A percentile compares a stretch with the other conserved stretches of the same genome.
Conservation (phyloP, 2,329 filamentous ascomycete species). For the Xylaria sp. region DNA sequence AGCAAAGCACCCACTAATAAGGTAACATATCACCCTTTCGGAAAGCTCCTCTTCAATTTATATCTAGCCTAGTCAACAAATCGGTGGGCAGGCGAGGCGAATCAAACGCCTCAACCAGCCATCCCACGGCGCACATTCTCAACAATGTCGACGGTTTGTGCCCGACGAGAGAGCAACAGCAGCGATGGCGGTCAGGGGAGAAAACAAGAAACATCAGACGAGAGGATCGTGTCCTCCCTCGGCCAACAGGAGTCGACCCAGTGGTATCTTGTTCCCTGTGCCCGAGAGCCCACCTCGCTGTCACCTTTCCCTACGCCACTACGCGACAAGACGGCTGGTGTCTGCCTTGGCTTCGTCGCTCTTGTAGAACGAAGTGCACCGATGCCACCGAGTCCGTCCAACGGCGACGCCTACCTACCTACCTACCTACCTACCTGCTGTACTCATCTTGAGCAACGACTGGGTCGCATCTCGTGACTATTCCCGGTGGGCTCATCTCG, state of each 20-base stretch:
- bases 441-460: slow-evolving; percentile 9
- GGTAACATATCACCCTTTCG: slow-evolving; percentile 3
- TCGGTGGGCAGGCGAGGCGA: slow-evolving; percentile 4
- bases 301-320: slow-evolving; percentile 5
- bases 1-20: slow-evolving; percentile 14
- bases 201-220: slow-evolving; percentile 4
- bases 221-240: slow-evolving; percentile 6
- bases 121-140: slow-evolving; percentile 15
- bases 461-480: slow-evolving; percentile 19
- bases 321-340: neutral
- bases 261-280: neutral
- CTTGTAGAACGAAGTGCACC: slow-evolving; percentile 5
- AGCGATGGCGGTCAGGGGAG: neutral
- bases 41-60: neutral
- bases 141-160: slow-evolving; percentile 25
- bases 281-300: slow-evolving; percentile 13
- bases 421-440: neutral
- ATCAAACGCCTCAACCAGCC: slow-evolving; percentile 8
- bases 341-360: slow-evolving; percentile 20
- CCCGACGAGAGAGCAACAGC: slow-evolving; percentile 20
- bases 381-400: slow-evolving; percentile 1
- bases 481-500: slow-evolving; percentile 13
- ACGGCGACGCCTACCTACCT: slow-evolving; percentile 14
- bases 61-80: slow-evolving; percentile 6
- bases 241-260: slow-evolving; percentile 7